Percentiles rank a stretch among this genome's conserved stretches.
phyloP scores from a whole-genome alignment of 176 grass and related monocot genomes.

The Phoenix dactylifera region DNA sequence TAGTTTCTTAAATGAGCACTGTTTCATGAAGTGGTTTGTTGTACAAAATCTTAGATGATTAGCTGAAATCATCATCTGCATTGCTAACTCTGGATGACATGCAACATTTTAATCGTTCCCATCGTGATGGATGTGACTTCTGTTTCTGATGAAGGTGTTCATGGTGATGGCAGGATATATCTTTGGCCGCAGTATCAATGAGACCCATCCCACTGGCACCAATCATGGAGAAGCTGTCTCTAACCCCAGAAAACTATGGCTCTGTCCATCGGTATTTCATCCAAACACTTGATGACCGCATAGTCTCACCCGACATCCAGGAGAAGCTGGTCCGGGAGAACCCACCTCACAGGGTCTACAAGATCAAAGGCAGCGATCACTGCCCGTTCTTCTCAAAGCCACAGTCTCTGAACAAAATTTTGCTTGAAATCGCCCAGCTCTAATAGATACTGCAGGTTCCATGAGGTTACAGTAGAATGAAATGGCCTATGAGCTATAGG shows the following conservation, averaged over 20 bases:
- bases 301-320: conserved; percentile 68
- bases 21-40: no score
- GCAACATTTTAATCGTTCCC: no score
- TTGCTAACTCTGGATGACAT: no score
- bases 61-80: no score
- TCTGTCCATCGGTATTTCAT: conserved; percentile 57
- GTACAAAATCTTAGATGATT: no score
- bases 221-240: conserved; percentile 93
- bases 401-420: conserved; percentile 80
- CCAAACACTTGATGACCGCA: conserved; percentile 73
- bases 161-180: conserved; percentile 48
- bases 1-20: no score
- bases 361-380: conserved; percentile 94
- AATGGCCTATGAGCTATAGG: background rate
- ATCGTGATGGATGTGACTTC: no score
- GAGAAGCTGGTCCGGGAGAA: conserved; percentile 92
- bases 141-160: conserved; percentile 7
- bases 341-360: conserved; percentile 64
- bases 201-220: conserved; percentile 76
- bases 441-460: conserved; percentile 11
- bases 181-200: conserved; percentile 63
- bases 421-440: conserved; percentile 69
- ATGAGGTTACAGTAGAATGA: background rate
- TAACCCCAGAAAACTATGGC: conserved; percentile 63
- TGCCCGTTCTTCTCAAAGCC: conserved; percentile 97